Evolutionary conservation across 2,329 filamentous ascomycete species (phyloP).

Genomic region (Pyrenochaeta sp.): DNA sequence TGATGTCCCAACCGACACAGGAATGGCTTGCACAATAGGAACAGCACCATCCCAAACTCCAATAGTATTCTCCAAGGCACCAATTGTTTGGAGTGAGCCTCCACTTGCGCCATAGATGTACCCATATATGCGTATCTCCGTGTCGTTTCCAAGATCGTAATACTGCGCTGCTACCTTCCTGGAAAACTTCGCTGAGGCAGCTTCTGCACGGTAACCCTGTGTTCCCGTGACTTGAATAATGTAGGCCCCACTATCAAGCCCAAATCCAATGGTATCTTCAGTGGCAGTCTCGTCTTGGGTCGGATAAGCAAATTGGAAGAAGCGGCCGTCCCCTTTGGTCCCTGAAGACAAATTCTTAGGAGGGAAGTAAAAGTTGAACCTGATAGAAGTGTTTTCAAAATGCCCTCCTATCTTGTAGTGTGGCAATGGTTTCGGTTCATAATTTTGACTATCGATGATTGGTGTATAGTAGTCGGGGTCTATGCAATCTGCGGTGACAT

Average conservation of each 20-base stretch:
- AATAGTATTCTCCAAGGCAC: slow-evolving; percentile 5
- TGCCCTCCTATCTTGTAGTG: background rate
- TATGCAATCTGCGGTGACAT: background rate
- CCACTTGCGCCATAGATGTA: slow-evolving; percentile 14
- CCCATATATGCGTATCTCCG: background rate
- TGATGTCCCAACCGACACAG: background rate
- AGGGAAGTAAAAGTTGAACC: background rate
- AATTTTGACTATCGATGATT: background rate
- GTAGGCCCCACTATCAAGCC: background rate
- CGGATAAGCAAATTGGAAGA: background rate
- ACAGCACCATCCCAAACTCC: slow-evolving; percentile 9
- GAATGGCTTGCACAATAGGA: slow-evolving; percentile 5
- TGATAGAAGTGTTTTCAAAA: background rate
- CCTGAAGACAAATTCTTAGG: background rate
- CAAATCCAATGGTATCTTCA: background rate
- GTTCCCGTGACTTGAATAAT: background rate
- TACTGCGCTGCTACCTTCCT: background rate
- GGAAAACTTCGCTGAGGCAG: background rate
- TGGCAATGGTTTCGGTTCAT: background rate
- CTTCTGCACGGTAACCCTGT: background rate
- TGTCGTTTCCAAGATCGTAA: background rate
- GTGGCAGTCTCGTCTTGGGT: background rate
- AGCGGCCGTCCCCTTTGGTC: background rate
- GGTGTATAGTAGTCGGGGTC: background rate
- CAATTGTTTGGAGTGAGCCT: slow-evolving; percentile 4